Percentiles rank a stretch among this genome's conserved stretches.
phyloP scores from a whole-genome alignment of 1,284 basidiomycete species.

The Puccinia triticina region DNA sequence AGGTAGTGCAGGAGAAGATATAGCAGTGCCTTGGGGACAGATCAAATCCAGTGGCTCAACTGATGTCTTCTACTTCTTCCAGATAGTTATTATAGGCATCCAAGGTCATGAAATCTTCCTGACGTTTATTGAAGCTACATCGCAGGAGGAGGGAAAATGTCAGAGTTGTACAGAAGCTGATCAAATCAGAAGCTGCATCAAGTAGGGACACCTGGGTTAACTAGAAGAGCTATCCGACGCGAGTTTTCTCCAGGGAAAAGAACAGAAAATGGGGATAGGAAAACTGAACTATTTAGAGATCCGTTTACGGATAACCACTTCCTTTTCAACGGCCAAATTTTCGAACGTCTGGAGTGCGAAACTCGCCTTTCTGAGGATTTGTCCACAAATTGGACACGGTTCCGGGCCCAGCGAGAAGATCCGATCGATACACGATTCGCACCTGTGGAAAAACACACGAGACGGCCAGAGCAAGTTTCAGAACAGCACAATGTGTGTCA shows the following conservation, averaged over 20 bases:
- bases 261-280: neutral
- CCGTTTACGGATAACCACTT: constrained; percentile 82
- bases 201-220: neutral
- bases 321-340: constrained; percentile 93
- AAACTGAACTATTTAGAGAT: constrained; percentile 76
- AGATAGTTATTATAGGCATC: constrained; percentile 93
- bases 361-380: constrained; percentile 85
- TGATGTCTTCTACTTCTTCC: constrained; percentile 92
- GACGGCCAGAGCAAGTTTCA: too few relatives aligned
- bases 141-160: neutral
- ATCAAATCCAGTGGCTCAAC: constrained; percentile 64
- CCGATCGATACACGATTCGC: constrained; percentile 95
- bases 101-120: constrained; percentile 82
- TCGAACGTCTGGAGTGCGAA: constrained; percentile 97
- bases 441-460: constrained; percentile 72
- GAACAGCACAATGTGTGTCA: too few relatives aligned
- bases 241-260: constrained; percentile 16
- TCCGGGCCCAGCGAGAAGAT: constrained; percentile 94
- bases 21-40: neutral
- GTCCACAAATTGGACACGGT: constrained; percentile 89
- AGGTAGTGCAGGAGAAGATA: neutral
- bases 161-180: neutral
- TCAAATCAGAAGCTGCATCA: constrained; percentile 31
- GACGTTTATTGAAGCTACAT: constrained; percentile 83
- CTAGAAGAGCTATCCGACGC: neutral